A percentile compares a stretch with the other conserved stretches of the same genome.
These are phyloP conservation scores for Phyllosticta ampelicida DNA, from an alignment of 2,329 filamentous ascomycete species.

Conservation along the genomic window DNA sequence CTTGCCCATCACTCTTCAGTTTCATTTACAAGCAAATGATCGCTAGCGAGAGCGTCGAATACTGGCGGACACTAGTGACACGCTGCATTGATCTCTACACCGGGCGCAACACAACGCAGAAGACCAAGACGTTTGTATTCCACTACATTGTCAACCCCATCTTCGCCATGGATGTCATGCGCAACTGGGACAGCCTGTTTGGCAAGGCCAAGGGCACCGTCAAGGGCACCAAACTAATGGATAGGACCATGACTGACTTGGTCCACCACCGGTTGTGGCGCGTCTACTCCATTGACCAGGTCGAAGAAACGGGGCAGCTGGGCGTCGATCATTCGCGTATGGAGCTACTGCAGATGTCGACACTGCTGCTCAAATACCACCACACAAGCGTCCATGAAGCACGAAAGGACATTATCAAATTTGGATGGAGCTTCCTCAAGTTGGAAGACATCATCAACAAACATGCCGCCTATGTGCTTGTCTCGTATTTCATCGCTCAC, in stretches of 20 bases:
- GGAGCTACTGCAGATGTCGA: slow-evolving; percentile 89
- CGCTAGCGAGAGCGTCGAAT: slow-evolving; percentile 71
- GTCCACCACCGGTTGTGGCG: slow-evolving; percentile 93
- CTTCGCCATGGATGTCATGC: slow-evolving; percentile 90
- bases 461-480: slow-evolving; percentile 92
- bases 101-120: slow-evolving; percentile 66
- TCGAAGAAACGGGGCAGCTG: slow-evolving; percentile 70
- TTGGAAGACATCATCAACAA: slow-evolving; percentile 99
- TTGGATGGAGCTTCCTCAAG: slow-evolving; percentile 96
- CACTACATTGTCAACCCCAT: slow-evolving; percentile 93
- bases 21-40: slow-evolving; percentile 84
- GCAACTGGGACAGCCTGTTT: slow-evolving; percentile 53
- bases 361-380: slow-evolving; percentile 92
- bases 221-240: slow-evolving; percentile 60
- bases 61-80: slow-evolving; percentile 71
- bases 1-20: slow-evolving; percentile 61
- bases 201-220: slow-evolving; percentile 53
- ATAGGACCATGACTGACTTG: slow-evolving; percentile 75
- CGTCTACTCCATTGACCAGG: slow-evolving; percentile 44
- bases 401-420: slow-evolving; percentile 97
- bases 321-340: slow-evolving; percentile 93
- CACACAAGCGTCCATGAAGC: slow-evolving; percentile 78
- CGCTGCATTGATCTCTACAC: slow-evolving; percentile 83
- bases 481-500: slow-evolving; percentile 93
- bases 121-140: slow-evolving; percentile 85